Base-by-base conservation (phyloP, 257 asterid species). In the Nicotiana attenuata region DNA sequence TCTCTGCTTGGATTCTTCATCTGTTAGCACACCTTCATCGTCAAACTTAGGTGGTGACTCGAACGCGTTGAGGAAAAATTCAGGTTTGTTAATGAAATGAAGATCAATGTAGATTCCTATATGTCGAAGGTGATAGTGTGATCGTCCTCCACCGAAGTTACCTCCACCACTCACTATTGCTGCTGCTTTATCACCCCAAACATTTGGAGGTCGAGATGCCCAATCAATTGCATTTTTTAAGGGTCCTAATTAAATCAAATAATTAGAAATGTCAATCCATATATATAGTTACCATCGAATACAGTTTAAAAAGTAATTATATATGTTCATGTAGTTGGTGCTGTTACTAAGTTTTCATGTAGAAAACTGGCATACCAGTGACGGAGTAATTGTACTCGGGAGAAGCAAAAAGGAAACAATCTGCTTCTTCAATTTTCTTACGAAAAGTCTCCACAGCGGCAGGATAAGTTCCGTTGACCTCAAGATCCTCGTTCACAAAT, bases 311-410 rank as follows among this genome's bases (percentile, higher is more conserved):
- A n/a, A n/a, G n/a, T n/a, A n/a, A n/a, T n/a, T n/a, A n/a, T n/a
- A n/a, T n/a, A n/a, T n/a, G n/a, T n/a, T n/a, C n/a, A n/a, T n/a
- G n/a, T n/a, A n/a, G n/a, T n/a, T n/a, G n/a, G n/a, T n/a, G n/a
- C n/a, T n/a, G 56, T 35, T 0, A 5, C 41, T 35, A 35, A 35
- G 1, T 35, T 35, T 33, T 5, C 45, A 38, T 7, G 45, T 38
- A 38, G 7, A 38, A 38, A 2, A 75, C 6, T 22, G 41, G 8
- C 2, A n/a, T 91, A 95, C 97, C 99, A 14, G 97, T 80, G 33
- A 93, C 84, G 4, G 99, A 93, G 86, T 92, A 95, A 85, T 93
- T 95, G 85, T 92, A 93, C 90, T 95, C 99, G 0, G 98, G 99
- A 4, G 99, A 92, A 41, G 97, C 98, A 68, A 95, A 95, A 55